Evolutionary conservation across 2,329 filamentous ascomycete species (phyloP), one percentile per base, ranked within the genome.

Genomic region (Lithohypha guttulata): DNA sequence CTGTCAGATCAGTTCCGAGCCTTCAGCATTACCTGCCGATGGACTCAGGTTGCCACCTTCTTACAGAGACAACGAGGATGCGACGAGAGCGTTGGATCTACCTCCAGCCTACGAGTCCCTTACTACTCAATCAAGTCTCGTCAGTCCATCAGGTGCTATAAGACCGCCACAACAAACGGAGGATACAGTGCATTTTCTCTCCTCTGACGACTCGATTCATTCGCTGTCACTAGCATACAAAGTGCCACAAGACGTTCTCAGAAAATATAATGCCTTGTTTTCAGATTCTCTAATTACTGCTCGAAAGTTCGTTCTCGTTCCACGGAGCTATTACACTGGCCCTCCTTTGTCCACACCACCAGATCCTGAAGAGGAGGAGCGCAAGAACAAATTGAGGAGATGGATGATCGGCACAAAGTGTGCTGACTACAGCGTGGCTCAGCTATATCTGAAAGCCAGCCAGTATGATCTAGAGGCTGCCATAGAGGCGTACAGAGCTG

Each of bases 341-440:
- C 77, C 46, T 9, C 30, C 48, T 10, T 29, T 53, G 17, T 48
- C 46, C 2, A 40, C 41, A n/a, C 48, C 48, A 8, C 51, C 51
- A 4, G 44, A 52, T 39, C 43, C 49, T 3, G 81, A 84, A 54
- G 79, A 81, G 31, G 82, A 85, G 52, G 79, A 83, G 59, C 64
- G 77, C 46, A 87, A 84, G 60, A 69, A 64, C 13, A 79, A 78
- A 54, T 69, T 89, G 22, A 69, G 84, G 28, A 73, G 80, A 45
- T 89, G 80, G 67, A 87, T 87, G 83, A 76, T 84, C 2, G 69
- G 70, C 1, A 84, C 79, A 61, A 89, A 89, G 56, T 79, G 51
- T 37, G 41, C 51, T 6, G 48, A 53, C 14, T 77, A 77, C 49
- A 79, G 85, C 54, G 66, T 85, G 35, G 84, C 84, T 1, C 57